These are phyloP conservation scores for Kingdonia uniflora DNA, from an alignment of 164 flowering plant species.

Conservation along the genomic window DNA sequence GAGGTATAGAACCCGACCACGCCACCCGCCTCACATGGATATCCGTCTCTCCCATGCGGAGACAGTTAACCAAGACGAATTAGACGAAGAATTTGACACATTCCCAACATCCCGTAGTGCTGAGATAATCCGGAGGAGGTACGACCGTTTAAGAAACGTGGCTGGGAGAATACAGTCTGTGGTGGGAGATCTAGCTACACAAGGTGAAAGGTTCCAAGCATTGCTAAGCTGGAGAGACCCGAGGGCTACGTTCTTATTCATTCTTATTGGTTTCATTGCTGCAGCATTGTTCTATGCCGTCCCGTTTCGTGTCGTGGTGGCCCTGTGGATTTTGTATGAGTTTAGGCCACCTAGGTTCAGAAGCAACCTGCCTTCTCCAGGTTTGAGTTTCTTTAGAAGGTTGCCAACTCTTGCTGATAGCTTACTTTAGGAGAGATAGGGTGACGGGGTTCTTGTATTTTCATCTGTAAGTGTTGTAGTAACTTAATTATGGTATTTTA, in stretches of 20 bases:
- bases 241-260: slow-evolving; percentile 17
- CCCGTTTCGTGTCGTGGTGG: slow-evolving; percentile 17
- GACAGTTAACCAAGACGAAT: slow-evolving; percentile 15
- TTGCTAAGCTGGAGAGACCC: slow-evolving; percentile 29
- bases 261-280: slow-evolving; percentile 13
- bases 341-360: slow-evolving; percentile 23
- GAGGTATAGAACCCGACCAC: slow-evolving; percentile 14
- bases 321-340: slow-evolving; percentile 9
- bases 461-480: no score
- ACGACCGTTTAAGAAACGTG: slow-evolving; percentile 22
- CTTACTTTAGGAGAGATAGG: slow-evolving; percentile 10
- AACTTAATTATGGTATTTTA: no score
- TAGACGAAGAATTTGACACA: slow-evolving; percentile 29
- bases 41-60: slow-evolving; percentile 22
- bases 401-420: slow-evolving; percentile 20
- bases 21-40: slow-evolving; percentile 26
- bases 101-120: slow-evolving; percentile 20
- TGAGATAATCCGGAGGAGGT: slow-evolving; percentile 23
- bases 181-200: slow-evolving; percentile 24
- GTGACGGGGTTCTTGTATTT: no score
- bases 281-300: slow-evolving; percentile 15
- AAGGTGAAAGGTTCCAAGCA: slow-evolving; percentile 19
- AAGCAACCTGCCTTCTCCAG: slow-evolving; percentile 21
- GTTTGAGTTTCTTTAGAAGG: slow-evolving; percentile 21
- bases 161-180: slow-evolving; percentile 23